Conservation (phyloP, 768 basidiomycete species). For the Chalciporus piperatus region DNA sequence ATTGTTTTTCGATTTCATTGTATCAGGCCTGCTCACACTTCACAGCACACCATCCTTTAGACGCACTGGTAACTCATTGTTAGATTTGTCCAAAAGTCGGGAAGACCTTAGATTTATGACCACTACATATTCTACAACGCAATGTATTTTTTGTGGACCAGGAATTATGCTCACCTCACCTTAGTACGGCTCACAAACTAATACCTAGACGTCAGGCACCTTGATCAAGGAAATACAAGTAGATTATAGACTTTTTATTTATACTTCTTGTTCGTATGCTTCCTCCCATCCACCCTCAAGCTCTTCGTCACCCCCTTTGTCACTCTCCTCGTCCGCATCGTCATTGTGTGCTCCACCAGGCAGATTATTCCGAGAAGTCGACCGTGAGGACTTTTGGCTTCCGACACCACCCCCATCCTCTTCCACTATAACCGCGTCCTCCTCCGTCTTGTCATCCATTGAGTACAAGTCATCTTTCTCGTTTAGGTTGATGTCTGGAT, state of each 20-base stretch:
- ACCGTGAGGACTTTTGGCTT: conserved; percentile 34
- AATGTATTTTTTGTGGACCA: conserved; percentile 16
- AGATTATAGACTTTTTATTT: conserved; percentile 1
- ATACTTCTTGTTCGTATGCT: conserved; percentile 72
- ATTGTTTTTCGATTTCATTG: conserved; percentile 6
- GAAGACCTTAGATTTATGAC: conserved; percentile 27
- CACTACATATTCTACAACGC: conserved; percentile 21
- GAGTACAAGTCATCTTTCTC: conserved; percentile 52
- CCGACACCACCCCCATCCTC: conserved; percentile 39
- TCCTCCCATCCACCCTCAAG: conserved; percentile 42
- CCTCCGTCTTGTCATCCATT: conserved; percentile 49
- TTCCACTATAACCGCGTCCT: conserved; percentile 35
- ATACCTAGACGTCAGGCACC: not conserved
- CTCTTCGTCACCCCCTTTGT: conserved; percentile 39
- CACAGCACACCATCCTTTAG: conserved; percentile 19
- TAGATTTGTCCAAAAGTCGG: conserved; percentile 27
- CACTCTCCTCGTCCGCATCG: conserved; percentile 32
- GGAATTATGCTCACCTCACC: not conserved
- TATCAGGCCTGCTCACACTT: conserved; percentile 3
- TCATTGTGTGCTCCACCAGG: conserved; percentile 3
- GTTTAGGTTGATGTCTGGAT: conserved; percentile 29
- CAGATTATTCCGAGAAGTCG: conserved; percentile 3
- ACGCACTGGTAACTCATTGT: conserved; percentile 7
- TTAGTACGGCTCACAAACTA: not conserved
- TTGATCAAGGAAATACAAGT: not conserved